Evolutionary conservation across 306 rosid genomes (phyloP), one percentile per base, ranked within the genome.

Genomic region (Coriaria nepalensis): DNA sequence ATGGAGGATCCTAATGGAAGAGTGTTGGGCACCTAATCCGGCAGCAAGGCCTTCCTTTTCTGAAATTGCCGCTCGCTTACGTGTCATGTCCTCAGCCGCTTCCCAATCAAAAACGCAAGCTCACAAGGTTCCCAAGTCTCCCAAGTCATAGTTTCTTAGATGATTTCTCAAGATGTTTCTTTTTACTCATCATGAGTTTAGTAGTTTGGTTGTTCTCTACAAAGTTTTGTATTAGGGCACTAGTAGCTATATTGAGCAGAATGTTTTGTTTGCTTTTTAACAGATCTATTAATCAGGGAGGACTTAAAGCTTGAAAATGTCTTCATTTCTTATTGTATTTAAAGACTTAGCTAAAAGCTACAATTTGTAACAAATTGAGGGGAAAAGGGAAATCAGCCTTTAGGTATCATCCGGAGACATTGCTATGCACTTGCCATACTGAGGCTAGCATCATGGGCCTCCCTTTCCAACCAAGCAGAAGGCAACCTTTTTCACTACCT

Each of bases 1-100:
- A 40, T 88, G 97, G 97, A 71, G 75, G 60, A 65, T 57, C 43
- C 73, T 88, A 55, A 83, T 88, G 97, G 97, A 88, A 70, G 83
- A 81, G 76, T 88, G 97, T 66, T 88, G 97, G 97, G 95, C 93
- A 6, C 97, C 97, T 41, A 83, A 81, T 68, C 97, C 97, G 9
- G 52, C 74, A 5, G 76, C 35, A n/a, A 70, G 97, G 71, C 97
- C 97, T 47, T 78, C 86, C 8, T 88, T 88, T 76, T 81, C 97
- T 4, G 95, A 88, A 60, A 85, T 88, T 36, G 74, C 97, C 4
- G 55, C 78, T 50, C 85, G 93, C 48, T 60, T 88, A 45, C 86
- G 90, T 4, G 79, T 50, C 41, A 78, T 88, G 94, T 78, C 84
- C 33, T 66, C 82, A 10, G 75, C 79, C 0, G 82, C 96, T 39